Percentiles rank a stretch among this genome's conserved stretches.
phyloP scores from a whole-genome alignment of 148 eudicot species.

The Camellia sinensis region DNA sequence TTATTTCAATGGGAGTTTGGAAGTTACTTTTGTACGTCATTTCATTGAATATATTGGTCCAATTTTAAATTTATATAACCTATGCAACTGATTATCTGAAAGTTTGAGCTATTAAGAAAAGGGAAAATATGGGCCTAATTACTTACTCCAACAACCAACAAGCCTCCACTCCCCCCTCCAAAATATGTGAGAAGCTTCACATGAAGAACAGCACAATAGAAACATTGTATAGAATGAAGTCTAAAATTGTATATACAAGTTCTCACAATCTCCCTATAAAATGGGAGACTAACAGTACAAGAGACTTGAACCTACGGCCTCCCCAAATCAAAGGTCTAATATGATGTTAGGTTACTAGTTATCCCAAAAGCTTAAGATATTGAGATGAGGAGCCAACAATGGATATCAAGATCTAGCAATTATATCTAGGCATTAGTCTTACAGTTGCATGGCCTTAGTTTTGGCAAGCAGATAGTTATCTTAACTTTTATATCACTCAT shows the following conservation, averaged over 20 bases:
- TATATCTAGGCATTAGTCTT: too few species aligned
- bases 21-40: not conserved
- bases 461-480: too few species aligned
- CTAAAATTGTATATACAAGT: not conserved
- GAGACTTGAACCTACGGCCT: not conserved
- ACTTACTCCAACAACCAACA: not conserved
- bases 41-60: conserved; percentile 4
- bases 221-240: not conserved
- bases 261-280: not conserved
- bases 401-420: too few species aligned
- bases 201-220: not conserved
- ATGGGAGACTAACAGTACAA: not conserved
- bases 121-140: not conserved
- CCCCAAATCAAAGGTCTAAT: not conserved
- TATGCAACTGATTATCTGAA: not conserved
- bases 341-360: not conserved
- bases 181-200: not conserved
- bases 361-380: too few species aligned
- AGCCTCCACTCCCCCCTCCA: not conserved
- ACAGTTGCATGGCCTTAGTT: too few species aligned
- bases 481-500: too few species aligned
- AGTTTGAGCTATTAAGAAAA: not conserved
- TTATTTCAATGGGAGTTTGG: not conserved
- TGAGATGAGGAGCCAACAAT: too few species aligned
- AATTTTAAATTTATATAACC: not conserved